Base-by-base conservation (phyloP, 768 basidiomycete genomes). In the Auricularia cornea region DNA sequence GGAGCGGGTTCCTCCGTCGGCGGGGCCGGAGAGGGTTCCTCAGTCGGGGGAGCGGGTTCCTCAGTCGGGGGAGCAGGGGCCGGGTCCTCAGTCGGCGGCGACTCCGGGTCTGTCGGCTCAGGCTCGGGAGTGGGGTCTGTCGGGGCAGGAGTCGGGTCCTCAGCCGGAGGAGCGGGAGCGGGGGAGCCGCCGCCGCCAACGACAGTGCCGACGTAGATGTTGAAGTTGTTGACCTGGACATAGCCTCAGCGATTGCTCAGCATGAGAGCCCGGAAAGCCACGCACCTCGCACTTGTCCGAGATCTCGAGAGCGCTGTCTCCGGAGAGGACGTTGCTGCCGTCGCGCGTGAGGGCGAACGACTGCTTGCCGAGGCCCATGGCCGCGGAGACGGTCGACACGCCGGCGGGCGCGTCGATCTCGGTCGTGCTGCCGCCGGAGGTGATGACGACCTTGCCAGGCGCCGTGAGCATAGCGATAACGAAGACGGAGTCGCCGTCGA, bases 281-380 rank as follows among this genome's bases (percentile, higher is more conserved):
- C 35, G 35, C 16, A 38, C 35, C 54, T 57, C 54, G 54, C 54
- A 57, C 28, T 28, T 10, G 2, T 57, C 54, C 28, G 54, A 29
- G 54, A 57, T 57, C 4, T 57, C 54, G 26, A 26, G 54, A 26
- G 10, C 54, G 28, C 54, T 29, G 16, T 26, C 28, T 20, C 54
- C 54, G 20, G 12, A n/a, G 8, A 57, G 26, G 10, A 57, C 54
- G 28, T 16, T 28, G 16, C 26, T 26, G 28, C 54, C 54, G 30
- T 57, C 54, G 28, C 54, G 54, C 8, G 54, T 28, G 28, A 57
- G 30, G 11, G 54, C 54, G 54, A 57, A 57, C 54, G 54, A 26
- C 54, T 57, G 54, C 54, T 57, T 57, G 54, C 54, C 54, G 28
- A 57, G 26, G 28, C 54, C 54, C 54, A 57, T 57, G 26, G 54